phyloP scores from a whole-genome alignment of 2,329 filamentous ascomycete species.

The Fusarium phyllophilum region DNA sequence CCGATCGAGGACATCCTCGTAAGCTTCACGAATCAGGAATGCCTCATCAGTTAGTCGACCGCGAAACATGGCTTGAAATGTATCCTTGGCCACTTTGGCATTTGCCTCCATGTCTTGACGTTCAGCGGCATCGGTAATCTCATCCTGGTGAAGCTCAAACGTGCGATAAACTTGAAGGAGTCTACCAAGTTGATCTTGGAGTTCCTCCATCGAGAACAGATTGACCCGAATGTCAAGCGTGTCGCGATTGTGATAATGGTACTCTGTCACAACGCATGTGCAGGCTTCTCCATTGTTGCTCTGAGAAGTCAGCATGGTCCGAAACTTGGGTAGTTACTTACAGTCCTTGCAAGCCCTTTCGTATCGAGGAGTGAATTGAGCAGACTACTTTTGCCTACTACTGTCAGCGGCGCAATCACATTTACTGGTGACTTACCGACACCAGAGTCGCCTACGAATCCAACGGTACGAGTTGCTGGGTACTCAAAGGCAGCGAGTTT shows the following conservation, averaged over 20 bases:
- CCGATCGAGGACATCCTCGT: slow-evolving; percentile 28
- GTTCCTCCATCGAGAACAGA: slow-evolving; percentile 46
- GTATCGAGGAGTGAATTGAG: slow-evolving; percentile 60
- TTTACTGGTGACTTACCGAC: slow-evolving; percentile 48
- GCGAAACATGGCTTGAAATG: slow-evolving; percentile 52
- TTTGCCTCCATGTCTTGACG: slow-evolving; percentile 38
- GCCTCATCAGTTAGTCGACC: slow-evolving; percentile 31
- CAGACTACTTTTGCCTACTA: slow-evolving; percentile 58
- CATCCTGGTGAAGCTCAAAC: slow-evolving; percentile 43
- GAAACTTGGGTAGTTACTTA: slow-evolving; percentile 41
- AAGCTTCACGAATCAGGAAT: slow-evolving; percentile 24
- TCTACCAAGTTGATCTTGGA: slow-evolving; percentile 48
- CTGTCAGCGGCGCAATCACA: background rate
- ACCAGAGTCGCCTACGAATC: slow-evolving; percentile 60
- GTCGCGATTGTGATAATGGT: slow-evolving; percentile 50
- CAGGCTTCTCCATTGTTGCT: slow-evolving; percentile 57
- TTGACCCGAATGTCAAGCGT: slow-evolving; percentile 50
- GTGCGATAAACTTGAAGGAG: slow-evolving; percentile 52
- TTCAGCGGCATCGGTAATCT: slow-evolving; percentile 42
- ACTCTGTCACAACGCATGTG: slow-evolving; percentile 60
- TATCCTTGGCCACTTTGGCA: slow-evolving; percentile 50
- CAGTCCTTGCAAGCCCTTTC: slow-evolving; percentile 52
- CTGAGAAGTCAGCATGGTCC: slow-evolving; percentile 41
- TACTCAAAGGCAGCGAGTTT: slow-evolving; percentile 51
- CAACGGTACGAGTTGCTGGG: slow-evolving; percentile 54